phyloP scores from a whole-genome alignment of 495 filamentous ascomycete species.

The Penicillium bovifimosum region DNA sequence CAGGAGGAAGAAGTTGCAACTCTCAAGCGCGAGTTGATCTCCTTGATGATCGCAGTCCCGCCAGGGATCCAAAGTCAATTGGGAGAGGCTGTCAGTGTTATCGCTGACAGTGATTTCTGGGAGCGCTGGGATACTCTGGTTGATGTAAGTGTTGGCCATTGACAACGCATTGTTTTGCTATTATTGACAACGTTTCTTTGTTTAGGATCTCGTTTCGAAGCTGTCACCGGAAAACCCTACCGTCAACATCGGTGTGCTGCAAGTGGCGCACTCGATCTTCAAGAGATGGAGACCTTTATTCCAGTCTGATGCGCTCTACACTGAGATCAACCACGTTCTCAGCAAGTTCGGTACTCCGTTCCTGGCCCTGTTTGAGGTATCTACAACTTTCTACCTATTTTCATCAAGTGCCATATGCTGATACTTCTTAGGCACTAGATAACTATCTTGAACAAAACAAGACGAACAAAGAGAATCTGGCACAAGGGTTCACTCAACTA shows the following conservation, averaged over 20 bases:
- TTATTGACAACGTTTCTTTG: background rate
- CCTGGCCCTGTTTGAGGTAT: slow-evolving; percentile 67
- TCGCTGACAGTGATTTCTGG: slow-evolving; percentile 98
- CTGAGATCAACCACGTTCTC: slow-evolving; percentile 92
- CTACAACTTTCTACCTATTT: slow-evolving; percentile 5
- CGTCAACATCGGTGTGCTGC: slow-evolving; percentile 86
- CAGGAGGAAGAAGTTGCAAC: slow-evolving; percentile 70
- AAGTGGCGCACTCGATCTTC: slow-evolving; percentile 98
- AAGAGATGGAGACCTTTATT: slow-evolving; percentile 91
- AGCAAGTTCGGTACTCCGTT: slow-evolving; percentile 75
- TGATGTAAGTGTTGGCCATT: slow-evolving; percentile 46
- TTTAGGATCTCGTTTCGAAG: slow-evolving; percentile 79
- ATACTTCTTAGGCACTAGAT: slow-evolving; percentile 60
- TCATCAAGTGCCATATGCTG: slow-evolving; percentile 4
- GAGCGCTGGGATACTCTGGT: slow-evolving; percentile 89
- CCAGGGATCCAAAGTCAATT: slow-evolving; percentile 83
- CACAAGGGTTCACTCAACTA: slow-evolving; percentile 72
- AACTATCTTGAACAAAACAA: slow-evolving; percentile 68
- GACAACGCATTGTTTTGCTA: background rate
- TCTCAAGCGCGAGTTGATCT: slow-evolving; percentile 92
- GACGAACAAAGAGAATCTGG: slow-evolving; percentile 63
- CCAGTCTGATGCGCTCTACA: slow-evolving; percentile 82
- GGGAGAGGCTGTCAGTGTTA: slow-evolving; percentile 92
- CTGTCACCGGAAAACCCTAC: slow-evolving; percentile 69
- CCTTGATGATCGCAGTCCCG: slow-evolving; percentile 90